Percentiles rank a stretch among this genome's conserved stretches.
Conservation (phyloP, 805 yeast genomes). For the Yarrowia sp. region DNA sequence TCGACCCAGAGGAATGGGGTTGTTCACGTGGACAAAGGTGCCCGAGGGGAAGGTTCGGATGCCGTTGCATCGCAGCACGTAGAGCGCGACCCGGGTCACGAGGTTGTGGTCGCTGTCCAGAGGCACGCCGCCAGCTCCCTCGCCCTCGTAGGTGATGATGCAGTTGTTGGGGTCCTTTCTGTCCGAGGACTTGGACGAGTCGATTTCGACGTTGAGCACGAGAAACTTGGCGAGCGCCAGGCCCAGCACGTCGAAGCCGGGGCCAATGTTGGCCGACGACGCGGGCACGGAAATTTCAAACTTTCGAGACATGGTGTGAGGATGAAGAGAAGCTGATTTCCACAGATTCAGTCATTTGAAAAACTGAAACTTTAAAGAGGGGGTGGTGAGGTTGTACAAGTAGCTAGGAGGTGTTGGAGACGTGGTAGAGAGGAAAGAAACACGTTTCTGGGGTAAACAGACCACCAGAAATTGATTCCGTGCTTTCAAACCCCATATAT, state of each 20-base stretch:
- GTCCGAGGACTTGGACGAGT: conserved; percentile 50
- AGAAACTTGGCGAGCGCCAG: conserved; percentile 81
- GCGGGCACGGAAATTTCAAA: conserved; percentile 85
- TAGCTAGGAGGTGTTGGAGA: background rate
- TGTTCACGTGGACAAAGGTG: conserved; percentile 77
- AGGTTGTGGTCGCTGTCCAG: conserved; percentile 77
- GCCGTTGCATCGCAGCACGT: conserved; percentile 84
- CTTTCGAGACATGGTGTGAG: conserved; percentile 54
- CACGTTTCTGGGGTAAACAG: too few species aligned
- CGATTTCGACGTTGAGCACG: conserved; percentile 71
- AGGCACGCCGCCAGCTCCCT: conserved; percentile 84
- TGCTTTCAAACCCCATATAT: too few species aligned
- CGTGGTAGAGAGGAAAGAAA: background rate
- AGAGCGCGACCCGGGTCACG: conserved; percentile 91
- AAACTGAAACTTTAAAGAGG: background rate
- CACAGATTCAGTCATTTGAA: background rate
- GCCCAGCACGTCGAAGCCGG: conserved; percentile 97
- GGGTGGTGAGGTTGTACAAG: too few species aligned
- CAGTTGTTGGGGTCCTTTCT: conserved; percentile 74
- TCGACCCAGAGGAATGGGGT: conserved; percentile 95
- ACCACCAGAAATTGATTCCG: too few species aligned
- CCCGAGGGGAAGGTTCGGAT: conserved; percentile 81
- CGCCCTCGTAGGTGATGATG: conserved; percentile 70
- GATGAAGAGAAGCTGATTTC: background rate
- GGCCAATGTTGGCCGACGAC: conserved; percentile 97